phyloP scores from a whole-genome alignment of 208 protist genomes.

The Trypanosoma melophagium region DNA sequence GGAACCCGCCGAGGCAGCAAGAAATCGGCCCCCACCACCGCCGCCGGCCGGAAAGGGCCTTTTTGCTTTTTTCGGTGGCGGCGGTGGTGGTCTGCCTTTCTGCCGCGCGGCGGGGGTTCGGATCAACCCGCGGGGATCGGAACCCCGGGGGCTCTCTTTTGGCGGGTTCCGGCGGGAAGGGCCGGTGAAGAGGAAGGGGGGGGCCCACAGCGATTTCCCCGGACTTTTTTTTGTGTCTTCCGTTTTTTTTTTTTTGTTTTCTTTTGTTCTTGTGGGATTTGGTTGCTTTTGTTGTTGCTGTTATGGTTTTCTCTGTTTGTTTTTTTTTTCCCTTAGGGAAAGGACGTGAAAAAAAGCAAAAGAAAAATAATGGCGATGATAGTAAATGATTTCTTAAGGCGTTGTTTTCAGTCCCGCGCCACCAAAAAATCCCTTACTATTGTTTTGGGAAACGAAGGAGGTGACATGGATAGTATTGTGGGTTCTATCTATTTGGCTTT shows the following conservation, averaged over 20 bases:
- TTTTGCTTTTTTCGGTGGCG: too few species aligned
- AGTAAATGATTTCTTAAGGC: conserved; percentile 72
- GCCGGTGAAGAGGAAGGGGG: too few species aligned
- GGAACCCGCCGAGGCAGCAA: too few species aligned
- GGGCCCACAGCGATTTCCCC: neutral
- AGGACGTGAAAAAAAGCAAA: conserved; percentile 19
- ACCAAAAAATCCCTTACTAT: conserved; percentile 35
- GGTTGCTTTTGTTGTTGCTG: neutral
- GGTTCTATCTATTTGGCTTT: conserved; percentile 82
- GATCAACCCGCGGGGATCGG: too few species aligned
- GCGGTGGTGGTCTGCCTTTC: too few species aligned
- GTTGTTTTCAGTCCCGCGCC: conserved; percentile 28
- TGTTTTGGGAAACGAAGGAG: conserved; percentile 83
- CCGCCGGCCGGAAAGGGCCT: too few species aligned
- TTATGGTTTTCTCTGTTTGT: neutral
- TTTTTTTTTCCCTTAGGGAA: conserved; percentile 8
- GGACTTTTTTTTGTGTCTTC: neutral
- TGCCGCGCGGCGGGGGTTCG: too few species aligned
- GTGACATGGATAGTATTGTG: conserved; percentile 88
- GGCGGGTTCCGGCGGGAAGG: neutral
- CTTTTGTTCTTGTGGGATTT: neutral
- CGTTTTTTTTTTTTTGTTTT: conserved; percentile 21
- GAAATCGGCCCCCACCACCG: too few species aligned
- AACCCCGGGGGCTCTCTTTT: too few species aligned
- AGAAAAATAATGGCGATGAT: conserved; percentile 34